phyloP scores from a whole-genome alignment of 805 yeast species.

The Candida pseudofarinosa region DNA sequence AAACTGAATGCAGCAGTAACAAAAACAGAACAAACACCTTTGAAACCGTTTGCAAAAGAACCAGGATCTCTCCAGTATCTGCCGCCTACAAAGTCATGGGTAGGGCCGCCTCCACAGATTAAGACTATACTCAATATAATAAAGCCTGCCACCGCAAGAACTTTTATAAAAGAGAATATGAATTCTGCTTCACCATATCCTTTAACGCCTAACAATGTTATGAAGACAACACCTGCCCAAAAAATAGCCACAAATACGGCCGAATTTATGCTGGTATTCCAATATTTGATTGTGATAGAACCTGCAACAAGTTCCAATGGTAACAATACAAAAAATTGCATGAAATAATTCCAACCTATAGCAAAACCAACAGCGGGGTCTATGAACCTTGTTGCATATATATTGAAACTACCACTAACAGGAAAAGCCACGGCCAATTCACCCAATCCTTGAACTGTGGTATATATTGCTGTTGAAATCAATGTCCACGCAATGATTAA shows the following conservation, averaged over 20 bases:
- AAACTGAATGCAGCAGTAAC: constrained; percentile 36
- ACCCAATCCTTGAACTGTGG: constrained; percentile 59
- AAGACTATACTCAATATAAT: constrained; percentile 45
- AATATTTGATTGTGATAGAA: constrained; percentile 50
- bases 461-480: constrained; percentile 53
- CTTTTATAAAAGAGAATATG: constrained; percentile 43
- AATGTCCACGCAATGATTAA: constrained; percentile 52
- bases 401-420: constrained; percentile 59
- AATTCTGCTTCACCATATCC: constrained; percentile 59
- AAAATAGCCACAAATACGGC: constrained; percentile 58
- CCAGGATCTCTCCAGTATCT: constrained; percentile 51
- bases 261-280: constrained; percentile 49
- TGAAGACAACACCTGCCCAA: constrained; percentile 40
- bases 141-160: constrained; percentile 46
- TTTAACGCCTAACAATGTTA: constrained; percentile 51
- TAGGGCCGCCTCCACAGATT: constrained; percentile 53
- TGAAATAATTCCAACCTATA: constrained; percentile 28
- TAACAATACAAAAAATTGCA: constrained; percentile 36
- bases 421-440: constrained; percentile 61
- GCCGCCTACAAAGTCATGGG: constrained; percentile 43
- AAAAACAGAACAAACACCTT: constrained; percentile 32
- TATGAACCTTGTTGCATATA: constrained; percentile 54
- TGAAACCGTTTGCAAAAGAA: constrained; percentile 44
- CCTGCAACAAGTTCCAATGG: constrained; percentile 58
- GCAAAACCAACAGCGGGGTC: constrained; percentile 59